A percentile compares a stretch with the other conserved stretches of the same genome.
Conservation (phyloP, 2,329 filamentous ascomycete species). For the Fusarium chaquense region DNA sequence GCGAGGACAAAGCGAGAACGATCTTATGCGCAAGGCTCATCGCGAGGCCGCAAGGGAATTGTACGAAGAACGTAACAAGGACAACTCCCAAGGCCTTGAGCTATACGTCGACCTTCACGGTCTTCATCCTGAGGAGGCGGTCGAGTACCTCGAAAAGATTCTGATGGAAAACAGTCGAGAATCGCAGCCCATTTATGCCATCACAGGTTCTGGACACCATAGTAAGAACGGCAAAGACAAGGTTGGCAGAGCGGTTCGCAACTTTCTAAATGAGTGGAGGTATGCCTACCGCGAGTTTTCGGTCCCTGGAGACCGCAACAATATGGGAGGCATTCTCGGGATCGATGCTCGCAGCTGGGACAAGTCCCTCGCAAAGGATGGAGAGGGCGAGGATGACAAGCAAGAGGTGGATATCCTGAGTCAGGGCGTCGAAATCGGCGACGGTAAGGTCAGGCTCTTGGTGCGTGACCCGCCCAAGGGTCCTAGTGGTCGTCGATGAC, state of each 20-base stretch:
- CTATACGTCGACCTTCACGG: conserved; percentile 96
- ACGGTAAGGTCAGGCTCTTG: conserved; percentile 74
- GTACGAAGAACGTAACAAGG: conserved; percentile 92
- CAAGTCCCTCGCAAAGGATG: conserved; percentile 67
- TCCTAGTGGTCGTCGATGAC: conserved; percentile 62
- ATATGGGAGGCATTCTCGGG: conserved; percentile 80
- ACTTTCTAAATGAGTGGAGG: conserved; percentile 93
- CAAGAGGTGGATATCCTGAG: conserved; percentile 69
- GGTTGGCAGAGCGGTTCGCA: conserved; percentile 91
- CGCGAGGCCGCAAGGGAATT: conserved; percentile 91
- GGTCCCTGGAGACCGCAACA: conserved; percentile 89
- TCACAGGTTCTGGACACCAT: conserved; percentile 96
- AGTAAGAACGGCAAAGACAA: conserved; percentile 99
- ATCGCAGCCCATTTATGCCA: conserved; percentile 86
- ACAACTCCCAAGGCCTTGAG: conserved; percentile 71
- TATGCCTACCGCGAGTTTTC: conserved; percentile 97
- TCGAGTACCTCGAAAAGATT: conserved; percentile 91
- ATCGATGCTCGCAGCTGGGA: conserved; percentile 77
- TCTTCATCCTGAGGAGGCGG: conserved; percentile 97
- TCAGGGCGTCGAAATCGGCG: conserved; percentile 75
- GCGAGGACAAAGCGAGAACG: conserved; percentile 95
- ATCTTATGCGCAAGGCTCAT: conserved; percentile 96
- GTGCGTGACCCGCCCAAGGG: conserved; percentile 71
- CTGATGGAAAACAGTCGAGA: conserved; percentile 84
- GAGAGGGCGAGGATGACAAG: conserved; percentile 55